Base-by-base conservation (phyloP, 2,329 filamentous ascomycete species). In the Ascochyta lentis region DNA sequence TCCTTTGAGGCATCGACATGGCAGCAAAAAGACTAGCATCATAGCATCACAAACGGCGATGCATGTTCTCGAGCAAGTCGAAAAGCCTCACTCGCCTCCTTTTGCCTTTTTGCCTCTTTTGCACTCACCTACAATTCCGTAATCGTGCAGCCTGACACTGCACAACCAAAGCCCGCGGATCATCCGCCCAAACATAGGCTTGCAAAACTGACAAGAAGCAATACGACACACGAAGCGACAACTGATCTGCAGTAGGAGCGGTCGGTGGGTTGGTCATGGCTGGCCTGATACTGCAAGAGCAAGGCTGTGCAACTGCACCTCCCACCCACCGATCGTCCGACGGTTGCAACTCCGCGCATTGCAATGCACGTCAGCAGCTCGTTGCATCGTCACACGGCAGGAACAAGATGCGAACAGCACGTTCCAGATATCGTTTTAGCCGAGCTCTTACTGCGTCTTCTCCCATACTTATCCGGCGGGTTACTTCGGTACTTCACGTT, bases 371-470 rank as follows among this genome's bases (percentile, higher is more conserved):
- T 47, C 38, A 56, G 53, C 53, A 46, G 37, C 9, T 4, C 19
- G 27, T 27, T 33, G 44, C 51, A 51, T 50, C 31, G 44, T 60
- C 10, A 33, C 51, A 58, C 60, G 35, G 23, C 55, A 58, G 57
- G 46, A 39, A 49, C 50, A 49, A 4, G n/a, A 60, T 57, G 60
- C 57, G 44, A 61, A 57, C 53, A 26, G 43, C 47, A 45, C 16
- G 41, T 45, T 48, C 39, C 46, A 37, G 50, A 27, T 13, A 34
- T 40, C 40, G 23, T 55, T 49, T 5, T 49, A 50, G 26, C 41
- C 53, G 47, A 50, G 34, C 23, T 24, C 19, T 24, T 15, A 19
- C 35, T 29, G 33, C 29, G 13, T 13, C 12, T 31, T 35, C 4
- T 4, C 15, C 23, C 41, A 41, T 27, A 16, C 16, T n/a, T 24